Conservation (phyloP, 257 asterid genomes). For the Ajuga chamaepitys region DNA sequence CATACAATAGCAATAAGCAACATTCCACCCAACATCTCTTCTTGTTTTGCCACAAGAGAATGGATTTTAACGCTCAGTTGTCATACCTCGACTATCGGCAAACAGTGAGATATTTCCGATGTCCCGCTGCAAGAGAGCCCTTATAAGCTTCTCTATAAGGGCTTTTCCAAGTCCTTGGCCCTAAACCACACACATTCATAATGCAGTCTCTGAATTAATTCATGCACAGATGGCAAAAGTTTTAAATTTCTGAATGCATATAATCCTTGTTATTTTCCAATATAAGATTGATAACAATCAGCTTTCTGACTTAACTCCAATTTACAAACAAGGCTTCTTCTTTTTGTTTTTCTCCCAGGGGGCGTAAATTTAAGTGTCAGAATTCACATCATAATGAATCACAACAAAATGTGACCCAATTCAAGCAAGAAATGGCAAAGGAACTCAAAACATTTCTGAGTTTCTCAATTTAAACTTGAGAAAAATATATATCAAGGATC, state of each 20-base stretch:
- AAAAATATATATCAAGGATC: neutral
- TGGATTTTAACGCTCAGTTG: neutral
- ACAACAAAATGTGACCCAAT: no score
- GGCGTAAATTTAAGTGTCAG: neutral
- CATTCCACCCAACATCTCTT: neutral
- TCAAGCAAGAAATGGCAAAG: neutral
- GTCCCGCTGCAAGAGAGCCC: slow-evolving; percentile 78
- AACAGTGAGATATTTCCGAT: slow-evolving; percentile 89
- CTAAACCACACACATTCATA: slow-evolving; percentile 28
- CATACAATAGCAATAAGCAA: slow-evolving; percentile 19
- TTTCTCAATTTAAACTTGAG: neutral
- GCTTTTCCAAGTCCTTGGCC: slow-evolving; percentile 97
- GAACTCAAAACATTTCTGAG: neutral
- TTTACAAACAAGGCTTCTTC: no score
- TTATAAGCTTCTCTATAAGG: slow-evolving; percentile 78
- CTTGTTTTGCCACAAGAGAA: neutral
- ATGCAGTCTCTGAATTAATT: neutral
- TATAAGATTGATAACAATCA: no score
- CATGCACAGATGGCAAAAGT: neutral
- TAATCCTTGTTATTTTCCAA: no score
- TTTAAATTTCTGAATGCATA: neutral
- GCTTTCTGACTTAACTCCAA: no score
- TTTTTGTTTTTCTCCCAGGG: no score
- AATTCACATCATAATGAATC: neutral
- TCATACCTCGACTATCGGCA: slow-evolving; percentile 87